Base-by-base conservation (phyloP, 2,329 filamentous ascomycete genomes). In the Chaetothyriales sp. region DNA sequence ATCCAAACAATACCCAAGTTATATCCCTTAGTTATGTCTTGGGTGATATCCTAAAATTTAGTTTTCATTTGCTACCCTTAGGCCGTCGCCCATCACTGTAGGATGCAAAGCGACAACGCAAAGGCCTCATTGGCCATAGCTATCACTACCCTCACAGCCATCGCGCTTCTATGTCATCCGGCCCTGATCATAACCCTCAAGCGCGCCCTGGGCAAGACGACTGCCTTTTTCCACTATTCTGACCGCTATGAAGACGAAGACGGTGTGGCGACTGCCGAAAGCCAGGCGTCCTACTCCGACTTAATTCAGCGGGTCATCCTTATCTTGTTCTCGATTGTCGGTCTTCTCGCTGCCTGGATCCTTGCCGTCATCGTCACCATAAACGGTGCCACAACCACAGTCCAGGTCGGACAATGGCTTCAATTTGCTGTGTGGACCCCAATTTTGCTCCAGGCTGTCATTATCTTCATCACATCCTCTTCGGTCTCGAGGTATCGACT, bases 161-260 rank as follows among this genome's bases (percentile, higher is more conserved):
- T 61, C n/a, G 48, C 55, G 2, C 45, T 47, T 13, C 40, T 57
- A 18, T 60, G 52, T 33, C 40, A 47, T 29, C 59, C 54, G 46
- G 33, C 33, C 10, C 33, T 40, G 8, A 40, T 40, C 33, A 10
- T 40, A 13, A 15, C 33, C 33, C 2, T 40, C 33, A 40, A 40
- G 33, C 33, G 33, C 10, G 15, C 33, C 10, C 15, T 40, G 7
- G 33, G 28, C 56, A 60, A 37, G 49, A 51, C 15, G 18, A 60
- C 29, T 56, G 60, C 33, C 5, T 15, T 40, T 40, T 40, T 40
- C 10, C 33, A 40, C 10, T 40, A 40, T 9, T 61, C 60, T 13
- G 67, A 74, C 9, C 69, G 73, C 10, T 89, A 89, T 61, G 70
- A 81, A 59, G 85, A 89, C 62, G 68, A 74, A 55, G 85, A 89